Percentiles rank a stretch among this genome's conserved stretches.
Evolutionary conservation across 345 rosid species (phyloP).

Genomic region (Punica granatum): DNA sequence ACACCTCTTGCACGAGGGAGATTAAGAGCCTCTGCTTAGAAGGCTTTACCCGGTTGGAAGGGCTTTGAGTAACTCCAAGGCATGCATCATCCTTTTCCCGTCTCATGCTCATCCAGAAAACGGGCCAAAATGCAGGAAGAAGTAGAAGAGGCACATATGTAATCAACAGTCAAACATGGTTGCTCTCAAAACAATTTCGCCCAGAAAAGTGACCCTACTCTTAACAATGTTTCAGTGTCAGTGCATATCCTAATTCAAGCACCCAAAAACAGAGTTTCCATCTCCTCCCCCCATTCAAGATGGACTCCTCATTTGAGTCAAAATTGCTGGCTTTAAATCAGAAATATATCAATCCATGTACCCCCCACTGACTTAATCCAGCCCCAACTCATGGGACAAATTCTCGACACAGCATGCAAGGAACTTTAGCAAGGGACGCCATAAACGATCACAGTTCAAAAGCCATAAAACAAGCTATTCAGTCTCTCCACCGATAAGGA

Average conservation of each 20-base stretch:
- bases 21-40: neutral
- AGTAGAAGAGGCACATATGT: no score
- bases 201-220: neutral
- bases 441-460: neutral
- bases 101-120: conserved; percentile 2
- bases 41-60: neutral
- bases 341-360: neutral
- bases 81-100: neutral
- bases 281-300: neutral
- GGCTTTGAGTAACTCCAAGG: neutral
- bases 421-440: neutral
- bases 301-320: neutral
- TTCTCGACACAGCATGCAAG: neutral
- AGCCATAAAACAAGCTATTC: neutral
- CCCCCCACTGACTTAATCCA: no score
- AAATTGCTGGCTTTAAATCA: neutral
- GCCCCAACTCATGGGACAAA: neutral
- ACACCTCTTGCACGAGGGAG: neutral
- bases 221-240: neutral
- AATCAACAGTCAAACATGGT: neutral
- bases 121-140: neutral
- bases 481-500: neutral
- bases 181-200: neutral
- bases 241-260: neutral
- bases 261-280: neutral